Percentiles rank a stretch among this genome's conserved stretches.
phyloP scores from a whole-genome alignment of 148 eudicot genomes.

The Polygonum aviculare region DNA sequence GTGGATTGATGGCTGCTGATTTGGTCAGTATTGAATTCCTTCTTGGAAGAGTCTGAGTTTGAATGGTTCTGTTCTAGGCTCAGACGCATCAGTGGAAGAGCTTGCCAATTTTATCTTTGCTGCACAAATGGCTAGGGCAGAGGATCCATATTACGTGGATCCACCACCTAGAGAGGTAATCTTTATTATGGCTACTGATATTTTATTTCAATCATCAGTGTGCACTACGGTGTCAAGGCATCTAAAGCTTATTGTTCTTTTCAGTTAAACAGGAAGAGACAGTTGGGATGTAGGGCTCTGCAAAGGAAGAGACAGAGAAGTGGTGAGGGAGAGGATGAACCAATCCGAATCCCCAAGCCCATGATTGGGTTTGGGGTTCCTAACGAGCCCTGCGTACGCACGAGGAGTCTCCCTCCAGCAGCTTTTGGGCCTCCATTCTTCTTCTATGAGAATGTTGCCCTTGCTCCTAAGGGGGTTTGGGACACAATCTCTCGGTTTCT shows the following conservation, averaged over 20 bases:
- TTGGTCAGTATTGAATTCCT: not conserved
- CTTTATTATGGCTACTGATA: not conserved
- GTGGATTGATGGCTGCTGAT: not conserved
- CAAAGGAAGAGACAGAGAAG: slow-evolving; percentile 31
- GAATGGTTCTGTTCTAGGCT: slow-evolving; percentile 26
- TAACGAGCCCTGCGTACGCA: slow-evolving; percentile 14
- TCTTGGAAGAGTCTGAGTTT: not conserved
- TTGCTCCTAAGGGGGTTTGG: slow-evolving; percentile 90
- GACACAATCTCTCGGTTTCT: slow-evolving; percentile 67
- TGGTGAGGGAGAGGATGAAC: slow-evolving; percentile 40
- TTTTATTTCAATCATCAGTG: not conserved
- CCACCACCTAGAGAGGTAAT: slow-evolving; percentile 24
- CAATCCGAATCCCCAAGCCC: slow-evolving; percentile 72
- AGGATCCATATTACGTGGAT: slow-evolving; percentile 30
- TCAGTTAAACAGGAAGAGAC: slow-evolving; percentile 37
- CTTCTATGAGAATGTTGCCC: slow-evolving; percentile 83
- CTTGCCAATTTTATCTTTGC: slow-evolving; percentile 63
- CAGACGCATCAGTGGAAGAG: slow-evolving; percentile 49
- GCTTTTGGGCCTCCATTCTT: slow-evolving; percentile 77
- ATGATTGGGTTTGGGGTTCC: slow-evolving; percentile 93
- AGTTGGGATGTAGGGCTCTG: slow-evolving; percentile 18
- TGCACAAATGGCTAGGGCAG: slow-evolving; percentile 71
- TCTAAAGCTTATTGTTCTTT: not conserved
- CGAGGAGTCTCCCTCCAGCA: slow-evolving; percentile 45
- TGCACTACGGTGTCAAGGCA: not conserved